Evolutionary conservation across 352 stramenopile genomes (phyloP).

Genomic region (Discostella stelligera): DNA sequence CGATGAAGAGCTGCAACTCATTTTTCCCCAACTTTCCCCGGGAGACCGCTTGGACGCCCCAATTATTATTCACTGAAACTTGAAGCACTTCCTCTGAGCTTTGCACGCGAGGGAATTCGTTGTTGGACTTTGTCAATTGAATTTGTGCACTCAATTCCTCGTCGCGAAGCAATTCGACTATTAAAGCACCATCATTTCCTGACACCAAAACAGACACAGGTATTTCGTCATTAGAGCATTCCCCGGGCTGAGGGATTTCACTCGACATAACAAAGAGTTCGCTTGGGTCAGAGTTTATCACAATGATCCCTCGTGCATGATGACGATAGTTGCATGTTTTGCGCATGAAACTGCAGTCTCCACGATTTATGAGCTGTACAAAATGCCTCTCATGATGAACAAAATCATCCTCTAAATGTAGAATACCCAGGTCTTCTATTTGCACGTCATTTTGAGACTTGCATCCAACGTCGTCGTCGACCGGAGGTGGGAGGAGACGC

Average conservation of each 20-base stretch:
- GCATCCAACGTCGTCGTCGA: conserved; percentile 48
- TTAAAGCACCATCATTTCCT: conserved; percentile 56
- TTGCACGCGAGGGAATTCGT: conserved; percentile 57
- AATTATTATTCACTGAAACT: conserved; percentile 53
- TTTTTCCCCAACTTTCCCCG: background rate
- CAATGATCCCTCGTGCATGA: conserved; percentile 61
- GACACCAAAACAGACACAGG: conserved; percentile 68
- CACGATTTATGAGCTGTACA: conserved; percentile 59
- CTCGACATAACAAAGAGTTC: conserved; percentile 80
- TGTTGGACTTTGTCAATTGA: conserved; percentile 21
- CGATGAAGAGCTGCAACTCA: conserved; percentile 48
- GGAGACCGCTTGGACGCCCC: conserved; percentile 23
- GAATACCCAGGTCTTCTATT: conserved; percentile 20
- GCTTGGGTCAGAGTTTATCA: conserved; percentile 66
- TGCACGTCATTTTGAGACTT: conserved; percentile 12
- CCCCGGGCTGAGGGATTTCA: conserved; percentile 1
- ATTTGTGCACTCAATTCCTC: conserved; percentile 33
- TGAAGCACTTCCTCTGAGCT: conserved; percentile 45
- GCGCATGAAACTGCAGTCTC: conserved; percentile 66
- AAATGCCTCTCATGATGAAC: conserved; percentile 19
- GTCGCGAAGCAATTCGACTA: conserved; percentile 39
- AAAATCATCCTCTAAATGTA: conserved; percentile 7
- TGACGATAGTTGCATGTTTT: conserved; percentile 63
- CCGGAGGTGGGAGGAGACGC: conserved; percentile 21
- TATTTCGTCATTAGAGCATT: conserved; percentile 34